Conservation (phyloP, 2,329 filamentous ascomycete genomes). For the Alternaria infectoria region DNA sequence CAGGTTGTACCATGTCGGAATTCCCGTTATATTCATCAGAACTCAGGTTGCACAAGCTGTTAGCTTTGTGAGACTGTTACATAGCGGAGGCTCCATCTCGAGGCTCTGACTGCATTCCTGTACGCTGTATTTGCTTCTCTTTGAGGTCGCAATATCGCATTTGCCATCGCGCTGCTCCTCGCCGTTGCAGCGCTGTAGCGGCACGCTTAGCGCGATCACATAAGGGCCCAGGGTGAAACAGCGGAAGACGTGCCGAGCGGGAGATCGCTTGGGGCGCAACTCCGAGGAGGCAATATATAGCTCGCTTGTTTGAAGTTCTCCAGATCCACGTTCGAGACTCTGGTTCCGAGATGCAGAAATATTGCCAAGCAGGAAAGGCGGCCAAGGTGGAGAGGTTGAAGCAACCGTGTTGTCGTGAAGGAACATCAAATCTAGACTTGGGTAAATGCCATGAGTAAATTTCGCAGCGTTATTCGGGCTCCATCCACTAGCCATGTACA, state of each 20-base stretch:
- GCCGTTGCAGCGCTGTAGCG: conserved; percentile 4
- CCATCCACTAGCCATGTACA: not conserved
- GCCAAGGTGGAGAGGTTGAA: not conserved
- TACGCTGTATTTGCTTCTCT: not conserved
- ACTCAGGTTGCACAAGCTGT: not conserved
- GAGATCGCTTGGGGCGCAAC: conserved; percentile 14
- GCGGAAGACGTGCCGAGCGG: conserved; percentile 19
- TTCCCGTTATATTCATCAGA: not conserved
- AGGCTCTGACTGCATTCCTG: not conserved
- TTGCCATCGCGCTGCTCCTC: not conserved
- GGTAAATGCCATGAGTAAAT: not conserved
- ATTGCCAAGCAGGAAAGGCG: not conserved
- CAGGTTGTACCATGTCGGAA: conserved; percentile 6
- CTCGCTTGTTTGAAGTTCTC: not conserved
- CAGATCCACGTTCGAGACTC: not conserved
- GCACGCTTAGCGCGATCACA: conserved; percentile 6
- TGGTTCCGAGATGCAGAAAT: not conserved
- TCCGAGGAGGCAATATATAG: not conserved
- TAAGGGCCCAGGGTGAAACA: conserved; percentile 14
- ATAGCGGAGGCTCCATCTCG: not conserved
- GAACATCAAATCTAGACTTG: not conserved
- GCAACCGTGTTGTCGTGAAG: not conserved
- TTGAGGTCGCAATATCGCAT: not conserved
- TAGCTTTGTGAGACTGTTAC: not conserved
- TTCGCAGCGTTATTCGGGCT: not conserved